phyloP scores from a whole-genome alignment of 768 basidiomycete species.

The Termitomyces bulborhizus region DNA sequence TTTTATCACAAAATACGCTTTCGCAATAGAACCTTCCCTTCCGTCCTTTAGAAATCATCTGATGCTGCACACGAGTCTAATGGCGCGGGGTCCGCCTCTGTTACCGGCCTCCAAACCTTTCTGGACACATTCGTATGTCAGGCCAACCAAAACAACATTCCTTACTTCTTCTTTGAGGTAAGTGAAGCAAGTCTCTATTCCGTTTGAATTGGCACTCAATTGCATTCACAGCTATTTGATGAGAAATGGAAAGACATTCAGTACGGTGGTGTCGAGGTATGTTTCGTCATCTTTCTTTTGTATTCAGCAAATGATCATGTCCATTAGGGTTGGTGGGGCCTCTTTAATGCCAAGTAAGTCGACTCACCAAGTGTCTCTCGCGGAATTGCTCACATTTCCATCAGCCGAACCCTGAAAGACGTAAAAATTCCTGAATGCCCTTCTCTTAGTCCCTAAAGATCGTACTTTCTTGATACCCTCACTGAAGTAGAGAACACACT shows the following conservation, averaged over 20 bases:
- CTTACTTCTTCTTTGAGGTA: conserved; percentile 87
- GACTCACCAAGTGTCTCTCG: neutral
- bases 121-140: conserved; percentile 86
- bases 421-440: conserved; percentile 59
- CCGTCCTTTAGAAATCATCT: conserved; percentile 43
- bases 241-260: conserved; percentile 71
- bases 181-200: neutral
- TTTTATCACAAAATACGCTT: neutral
- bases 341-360: conserved; percentile 39
- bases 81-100: conserved; percentile 60
- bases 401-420: conserved; percentile 64
- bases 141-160: conserved; percentile 68
- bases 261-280: conserved; percentile 73
- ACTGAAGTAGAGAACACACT: neutral
- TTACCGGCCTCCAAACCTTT: conserved; percentile 65
- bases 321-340: conserved; percentile 38
- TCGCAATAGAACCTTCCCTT: neutral
- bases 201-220: neutral
- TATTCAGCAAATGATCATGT: neutral
- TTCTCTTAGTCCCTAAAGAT: conserved; percentile 15
- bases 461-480: neutral
- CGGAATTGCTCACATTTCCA: neutral
- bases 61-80: conserved; percentile 51
- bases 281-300: neutral
- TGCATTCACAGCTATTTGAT: conserved; percentile 53